Percentiles rank a stretch among this genome's conserved stretches.
Evolutionary conservation across 1,284 basidiomycete genomes (phyloP).

Genomic region (Fereydounia khargensis): DNA sequence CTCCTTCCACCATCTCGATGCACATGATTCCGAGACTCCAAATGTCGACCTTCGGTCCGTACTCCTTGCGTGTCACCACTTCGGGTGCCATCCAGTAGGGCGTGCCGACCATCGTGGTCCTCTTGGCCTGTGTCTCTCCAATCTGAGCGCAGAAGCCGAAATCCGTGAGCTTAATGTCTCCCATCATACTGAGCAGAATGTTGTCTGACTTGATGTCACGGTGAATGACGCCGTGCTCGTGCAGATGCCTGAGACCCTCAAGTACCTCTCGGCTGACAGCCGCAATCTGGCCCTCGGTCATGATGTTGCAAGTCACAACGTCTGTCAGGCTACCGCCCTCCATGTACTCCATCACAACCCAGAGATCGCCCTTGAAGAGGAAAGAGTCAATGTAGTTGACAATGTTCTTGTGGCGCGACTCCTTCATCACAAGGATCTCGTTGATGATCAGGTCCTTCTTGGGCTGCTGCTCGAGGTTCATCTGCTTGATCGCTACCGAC

Average conservation of each 20-base stretch:
- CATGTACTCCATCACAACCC: slow-evolving; percentile 99
- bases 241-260: slow-evolving; percentile 86
- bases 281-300: slow-evolving; percentile 89
- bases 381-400: slow-evolving; percentile 99
- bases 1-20: slow-evolving; percentile 99
- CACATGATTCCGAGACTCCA: slow-evolving; percentile 99
- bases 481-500: slow-evolving; percentile 98
- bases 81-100: slow-evolving; percentile 99
- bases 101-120: slow-evolving; percentile 99
- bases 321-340: slow-evolving; percentile 87
- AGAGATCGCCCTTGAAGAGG: slow-evolving; percentile 92
- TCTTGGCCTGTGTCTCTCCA: slow-evolving; percentile 84
- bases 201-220: slow-evolving; percentile 98
- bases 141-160: slow-evolving; percentile 99
- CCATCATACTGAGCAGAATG: slow-evolving; percentile 83
- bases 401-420: slow-evolving; percentile 92
- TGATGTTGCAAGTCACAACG: slow-evolving; percentile 92
- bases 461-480: slow-evolving; percentile 99
- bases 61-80: slow-evolving; percentile 96
- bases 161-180: slow-evolving; percentile 97
- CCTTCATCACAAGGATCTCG: slow-evolving; percentile 97
- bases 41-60: slow-evolving; percentile 97
- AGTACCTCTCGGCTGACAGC: slow-evolving; percentile 86
- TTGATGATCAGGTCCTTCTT: slow-evolving; percentile 99
- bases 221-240: slow-evolving; percentile 92